phyloP scores from a whole-genome alignment of 768 basidiomycete species.

The Rickenella mellea region DNA sequence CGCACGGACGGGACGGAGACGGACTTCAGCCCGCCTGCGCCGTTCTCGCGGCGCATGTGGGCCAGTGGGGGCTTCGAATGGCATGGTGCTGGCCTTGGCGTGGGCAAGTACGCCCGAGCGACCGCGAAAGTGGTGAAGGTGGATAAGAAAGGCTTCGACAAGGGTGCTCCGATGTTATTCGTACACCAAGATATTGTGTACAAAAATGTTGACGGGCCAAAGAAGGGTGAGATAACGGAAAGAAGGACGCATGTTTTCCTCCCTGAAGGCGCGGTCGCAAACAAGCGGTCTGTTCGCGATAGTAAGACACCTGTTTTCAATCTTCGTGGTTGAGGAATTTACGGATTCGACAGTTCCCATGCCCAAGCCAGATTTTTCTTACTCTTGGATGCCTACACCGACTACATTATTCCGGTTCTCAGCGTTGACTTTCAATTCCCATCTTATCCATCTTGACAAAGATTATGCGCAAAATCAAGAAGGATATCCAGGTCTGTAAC shows the following conservation, averaged over 20 bases:
- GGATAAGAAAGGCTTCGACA: constrained; percentile 58
- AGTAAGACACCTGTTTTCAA: too few species aligned
- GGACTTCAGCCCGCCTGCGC: constrained; percentile 61
- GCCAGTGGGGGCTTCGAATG: constrained; percentile 62
- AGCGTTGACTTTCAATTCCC: constrained; percentile 79
- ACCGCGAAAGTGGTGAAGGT: constrained; percentile 39
- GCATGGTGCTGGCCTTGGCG: constrained; percentile 26
- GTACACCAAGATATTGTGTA: constrained; percentile 56
- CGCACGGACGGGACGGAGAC: constrained; percentile 66
- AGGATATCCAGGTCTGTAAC: constrained; percentile 56
- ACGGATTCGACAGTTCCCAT: too few species aligned
- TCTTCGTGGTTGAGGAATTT: not conserved
- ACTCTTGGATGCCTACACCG: constrained; percentile 55
- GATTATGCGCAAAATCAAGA: constrained; percentile 58
- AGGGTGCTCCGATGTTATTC: constrained; percentile 61
- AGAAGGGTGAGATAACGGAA: constrained; percentile 38
- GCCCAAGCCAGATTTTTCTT: constrained; percentile 49
- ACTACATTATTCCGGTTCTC: constrained; percentile 81
- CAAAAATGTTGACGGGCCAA: constrained; percentile 11
- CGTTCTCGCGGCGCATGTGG: constrained; percentile 78
- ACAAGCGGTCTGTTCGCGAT: constrained; percentile 26
- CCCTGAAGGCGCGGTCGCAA: constrained; percentile 19
- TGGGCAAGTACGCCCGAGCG: constrained; percentile 45
- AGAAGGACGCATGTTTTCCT: constrained; percentile 65
- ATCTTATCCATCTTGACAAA: constrained; percentile 76